Evolutionary conservation across 1,284 basidiomycete genomes (phyloP).

Genomic region (Sporisorium iseilematis-ciliati): DNA sequence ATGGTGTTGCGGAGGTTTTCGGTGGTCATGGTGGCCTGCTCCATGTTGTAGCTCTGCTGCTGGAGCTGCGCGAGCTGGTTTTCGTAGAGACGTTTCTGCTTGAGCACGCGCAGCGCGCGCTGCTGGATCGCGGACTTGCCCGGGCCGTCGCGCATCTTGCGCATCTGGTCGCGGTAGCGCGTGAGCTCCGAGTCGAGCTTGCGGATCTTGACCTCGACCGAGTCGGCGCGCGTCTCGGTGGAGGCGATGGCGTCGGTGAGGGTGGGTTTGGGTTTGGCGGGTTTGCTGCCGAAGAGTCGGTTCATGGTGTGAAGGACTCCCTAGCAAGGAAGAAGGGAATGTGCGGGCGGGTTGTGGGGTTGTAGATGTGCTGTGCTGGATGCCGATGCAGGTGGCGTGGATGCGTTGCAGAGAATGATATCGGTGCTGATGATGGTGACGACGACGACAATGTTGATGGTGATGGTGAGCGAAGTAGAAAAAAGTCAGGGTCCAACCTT

Average conservation of each 20-base stretch:
- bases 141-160: conserved; percentile 90
- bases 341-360: too few relatives aligned
- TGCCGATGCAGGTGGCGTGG: too few relatives aligned
- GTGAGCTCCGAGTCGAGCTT: conserved; percentile 94
- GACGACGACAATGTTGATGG: background rate
- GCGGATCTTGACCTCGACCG: conserved; percentile 95
- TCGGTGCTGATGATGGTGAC: background rate
- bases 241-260: conserved; percentile 91
- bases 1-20: conserved; percentile 99
- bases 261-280: conserved; percentile 77
- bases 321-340: background rate
- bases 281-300: conserved; percentile 70
- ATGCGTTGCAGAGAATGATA: too few relatives aligned
- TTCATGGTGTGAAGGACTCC: conserved; percentile 65
- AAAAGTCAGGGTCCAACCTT: conserved; percentile 13
- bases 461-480: background rate
- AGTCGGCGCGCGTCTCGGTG: conserved; percentile 89
- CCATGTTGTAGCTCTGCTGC: conserved; percentile 99
- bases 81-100: conserved; percentile 98
- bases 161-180: conserved; percentile 96
- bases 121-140: conserved; percentile 96
- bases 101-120: conserved; percentile 90
- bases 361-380: too few relatives aligned
- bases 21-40: conserved; percentile 92
- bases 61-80: conserved; percentile 87